These are phyloP conservation scores for Didymella glomerata DNA, from an alignment of 2,329 filamentous ascomycete species.

Conservation along the genomic window DNA sequence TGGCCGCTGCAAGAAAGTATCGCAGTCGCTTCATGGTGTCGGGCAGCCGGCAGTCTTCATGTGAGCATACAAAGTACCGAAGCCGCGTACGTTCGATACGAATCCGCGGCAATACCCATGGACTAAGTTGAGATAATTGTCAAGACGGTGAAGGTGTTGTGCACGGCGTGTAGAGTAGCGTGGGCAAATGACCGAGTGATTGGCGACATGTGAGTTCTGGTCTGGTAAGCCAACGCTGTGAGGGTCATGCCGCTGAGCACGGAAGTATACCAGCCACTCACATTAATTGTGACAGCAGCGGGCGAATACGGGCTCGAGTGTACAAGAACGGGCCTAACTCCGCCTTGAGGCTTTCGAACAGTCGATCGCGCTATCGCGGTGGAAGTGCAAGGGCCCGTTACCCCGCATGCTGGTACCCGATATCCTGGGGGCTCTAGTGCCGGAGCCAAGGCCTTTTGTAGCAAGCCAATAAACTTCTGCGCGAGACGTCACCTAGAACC, in stretches of 20 bases:
- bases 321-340: constrained; percentile 11
- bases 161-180: not conserved
- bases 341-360: not conserved
- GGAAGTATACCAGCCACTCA: constrained; percentile 3
- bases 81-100: constrained; percentile 1
- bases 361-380: constrained; percentile 14
- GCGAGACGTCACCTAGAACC: constrained; percentile 6
- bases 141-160: not conserved
- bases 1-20: constrained; percentile 2
- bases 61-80: constrained; percentile 3
- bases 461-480: constrained; percentile 15
- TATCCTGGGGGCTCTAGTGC: constrained; percentile 12
- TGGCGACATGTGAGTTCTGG: constrained; percentile 15
- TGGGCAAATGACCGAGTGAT: constrained; percentile 11
- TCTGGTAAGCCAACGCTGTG: not conserved
- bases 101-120: not conserved
- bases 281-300: not conserved
- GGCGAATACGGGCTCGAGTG: constrained; percentile 2
- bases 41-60: not conserved
- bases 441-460: constrained; percentile 6
- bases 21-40: constrained; percentile 19
- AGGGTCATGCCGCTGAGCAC: not conserved
- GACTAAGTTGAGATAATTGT: not conserved
- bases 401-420: constrained; percentile 16
- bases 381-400: constrained; percentile 16